Percentiles rank a stretch among this genome's conserved stretches.
Evolutionary conservation across 768 basidiomycete species (phyloP).

Genomic region (Coprinellus micaceus): DNA sequence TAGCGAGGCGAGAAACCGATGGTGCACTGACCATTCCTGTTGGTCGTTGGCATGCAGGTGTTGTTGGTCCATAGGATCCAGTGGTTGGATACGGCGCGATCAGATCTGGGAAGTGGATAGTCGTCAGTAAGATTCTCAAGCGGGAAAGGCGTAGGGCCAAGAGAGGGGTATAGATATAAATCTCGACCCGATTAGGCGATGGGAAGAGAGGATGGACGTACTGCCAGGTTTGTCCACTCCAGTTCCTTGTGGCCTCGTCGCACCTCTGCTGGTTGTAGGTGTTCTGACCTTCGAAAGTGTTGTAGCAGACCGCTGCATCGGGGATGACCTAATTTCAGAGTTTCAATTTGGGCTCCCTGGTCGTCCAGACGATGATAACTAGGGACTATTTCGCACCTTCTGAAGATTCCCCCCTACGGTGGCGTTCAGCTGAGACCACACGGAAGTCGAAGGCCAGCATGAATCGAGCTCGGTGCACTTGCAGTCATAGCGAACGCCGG

Average conservation of each 20-base stretch:
- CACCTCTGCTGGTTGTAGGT: slow-evolving; percentile 10
- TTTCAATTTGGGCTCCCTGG: too few relatives aligned
- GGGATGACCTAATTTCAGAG: slow-evolving; percentile 1
- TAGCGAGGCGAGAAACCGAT: slow-evolving; percentile 14
- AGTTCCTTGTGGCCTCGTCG: slow-evolving; percentile 5
- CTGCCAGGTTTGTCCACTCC: slow-evolving; percentile 9
- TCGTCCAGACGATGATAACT: too few relatives aligned
- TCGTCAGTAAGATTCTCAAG: not conserved
- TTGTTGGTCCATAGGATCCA: slow-evolving; percentile 15
- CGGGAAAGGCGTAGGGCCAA: not conserved
- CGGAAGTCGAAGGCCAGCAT: slow-evolving; percentile 7
- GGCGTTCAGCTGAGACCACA: slow-evolving; percentile 12
- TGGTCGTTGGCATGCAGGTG: slow-evolving; percentile 16
- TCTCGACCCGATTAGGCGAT: not conserved
- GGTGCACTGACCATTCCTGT: slow-evolving; percentile 11
- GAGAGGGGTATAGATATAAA: not conserved
- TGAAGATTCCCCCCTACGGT: slow-evolving; percentile 14
- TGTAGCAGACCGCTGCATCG: slow-evolving; percentile 9
- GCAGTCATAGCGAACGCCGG: slow-evolving; percentile 8
- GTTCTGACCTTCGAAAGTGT: slow-evolving; percentile 10
- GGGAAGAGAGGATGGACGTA: not conserved
- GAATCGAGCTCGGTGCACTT: slow-evolving; percentile 11
- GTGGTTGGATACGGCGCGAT: slow-evolving; percentile 8
- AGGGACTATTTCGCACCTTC: not conserved
- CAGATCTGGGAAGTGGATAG: not conserved